Conservation (phyloP, 2,329 filamentous ascomycete genomes). For the Sporothrix curviconia region DNA sequence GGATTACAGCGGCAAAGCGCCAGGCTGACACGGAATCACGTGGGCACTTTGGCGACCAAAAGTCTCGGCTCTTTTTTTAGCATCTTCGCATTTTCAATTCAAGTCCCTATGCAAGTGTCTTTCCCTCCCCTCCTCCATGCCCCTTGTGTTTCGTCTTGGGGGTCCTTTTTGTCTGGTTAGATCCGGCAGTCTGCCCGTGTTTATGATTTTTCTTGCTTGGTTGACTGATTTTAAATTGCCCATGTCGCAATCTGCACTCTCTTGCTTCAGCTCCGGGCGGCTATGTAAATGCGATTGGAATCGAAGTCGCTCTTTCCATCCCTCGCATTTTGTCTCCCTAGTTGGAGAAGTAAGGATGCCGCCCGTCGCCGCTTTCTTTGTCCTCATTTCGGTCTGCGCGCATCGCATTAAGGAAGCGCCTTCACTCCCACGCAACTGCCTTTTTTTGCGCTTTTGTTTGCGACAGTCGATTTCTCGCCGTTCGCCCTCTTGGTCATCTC, state of each 20-base stretch:
- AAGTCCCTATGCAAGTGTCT: background rate
- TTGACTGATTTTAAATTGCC: too few species aligned
- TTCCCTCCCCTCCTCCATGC: background rate
- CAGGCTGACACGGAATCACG: constrained; percentile 19
- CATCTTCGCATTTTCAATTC: background rate
- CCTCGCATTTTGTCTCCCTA: background rate
- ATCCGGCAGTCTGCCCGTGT: too few species aligned
- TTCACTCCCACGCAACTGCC: background rate
- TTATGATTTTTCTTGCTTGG: too few species aligned
- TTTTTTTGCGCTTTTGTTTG: background rate
- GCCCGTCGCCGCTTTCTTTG: background rate
- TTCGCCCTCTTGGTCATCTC: background rate
- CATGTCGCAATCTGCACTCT: too few species aligned
- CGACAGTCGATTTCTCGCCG: too few species aligned
- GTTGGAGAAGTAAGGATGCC: background rate
- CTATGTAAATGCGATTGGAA: background rate
- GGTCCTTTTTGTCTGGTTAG: background rate
- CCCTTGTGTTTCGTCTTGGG: background rate
- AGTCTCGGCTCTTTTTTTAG: constrained; percentile 3
- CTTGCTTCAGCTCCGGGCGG: constrained; percentile 4
- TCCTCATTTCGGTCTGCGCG: background rate
- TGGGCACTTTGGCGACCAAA: constrained; percentile 11
- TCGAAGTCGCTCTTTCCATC: background rate
- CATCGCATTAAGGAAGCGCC: background rate
- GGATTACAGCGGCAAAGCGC: constrained; percentile 8